A percentile compares a stretch with the other conserved stretches of the same genome.
Evolutionary conservation across 768 basidiomycete species (phyloP).

Genomic region (Naganishia kalamii): DNA sequence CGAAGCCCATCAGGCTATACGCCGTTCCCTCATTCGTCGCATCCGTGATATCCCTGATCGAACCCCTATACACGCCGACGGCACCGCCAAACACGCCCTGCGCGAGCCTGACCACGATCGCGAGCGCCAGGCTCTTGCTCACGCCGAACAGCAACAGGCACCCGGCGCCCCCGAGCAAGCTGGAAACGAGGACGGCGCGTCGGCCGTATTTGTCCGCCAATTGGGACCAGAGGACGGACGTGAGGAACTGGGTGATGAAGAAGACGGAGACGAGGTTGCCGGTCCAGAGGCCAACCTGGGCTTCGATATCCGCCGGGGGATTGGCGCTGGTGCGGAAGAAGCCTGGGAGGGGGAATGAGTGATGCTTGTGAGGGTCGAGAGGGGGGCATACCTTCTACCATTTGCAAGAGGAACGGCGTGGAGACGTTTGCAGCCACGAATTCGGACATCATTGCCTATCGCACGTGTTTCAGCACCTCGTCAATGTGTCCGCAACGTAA

Average conservation of each 20-base stretch:
- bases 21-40: slow-evolving; percentile 86
- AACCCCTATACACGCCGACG: slow-evolving; percentile 55
- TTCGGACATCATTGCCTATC: slow-evolving; percentile 85
- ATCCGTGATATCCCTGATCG: slow-evolving; percentile 80
- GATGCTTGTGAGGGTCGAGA: not conserved
- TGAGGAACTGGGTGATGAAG: slow-evolving; percentile 93
- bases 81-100: slow-evolving; percentile 71
- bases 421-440: slow-evolving; percentile 89
- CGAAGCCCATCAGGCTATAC: slow-evolving; percentile 91
- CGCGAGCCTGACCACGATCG: slow-evolving; percentile 74
- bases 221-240: slow-evolving; percentile 93
- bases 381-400: slow-evolving; percentile 65
- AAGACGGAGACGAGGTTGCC: slow-evolving; percentile 93
- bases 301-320: slow-evolving; percentile 65
- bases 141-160: slow-evolving; percentile 24
- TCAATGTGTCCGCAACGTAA: slow-evolving; percentile 29
- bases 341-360: slow-evolving; percentile 20
- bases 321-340: slow-evolving; percentile 49
- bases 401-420: slow-evolving; percentile 85
- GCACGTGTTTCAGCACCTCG: not conserved
- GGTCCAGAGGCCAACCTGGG: slow-evolving; percentile 79
- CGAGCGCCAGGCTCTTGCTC: slow-evolving; percentile 58
- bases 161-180: slow-evolving; percentile 75
- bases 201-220: slow-evolving; percentile 85
- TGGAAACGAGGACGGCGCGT: slow-evolving; percentile 73